These are phyloP conservation scores for Poterioochromonas sp. DNA, from an alignment of 352 stramenopile genomes.

Conservation along the genomic window DNA sequence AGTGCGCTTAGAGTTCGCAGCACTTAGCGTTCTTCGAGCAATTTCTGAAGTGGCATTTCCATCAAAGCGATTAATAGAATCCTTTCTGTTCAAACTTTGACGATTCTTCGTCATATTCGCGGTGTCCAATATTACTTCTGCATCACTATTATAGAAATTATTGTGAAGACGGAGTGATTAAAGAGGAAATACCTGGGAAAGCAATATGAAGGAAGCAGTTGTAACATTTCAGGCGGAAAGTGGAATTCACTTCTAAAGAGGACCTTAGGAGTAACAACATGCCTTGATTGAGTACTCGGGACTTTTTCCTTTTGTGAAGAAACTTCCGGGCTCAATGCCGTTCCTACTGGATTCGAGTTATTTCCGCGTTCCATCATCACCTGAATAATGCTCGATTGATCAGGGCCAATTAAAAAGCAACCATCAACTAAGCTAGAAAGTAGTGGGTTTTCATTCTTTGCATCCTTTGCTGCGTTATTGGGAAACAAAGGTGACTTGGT, in stretches of 20 bases:
- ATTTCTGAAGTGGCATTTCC: not conserved
- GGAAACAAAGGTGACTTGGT: not conserved
- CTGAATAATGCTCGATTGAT: not conserved
- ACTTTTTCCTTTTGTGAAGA: not conserved
- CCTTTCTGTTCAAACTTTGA: not conserved
- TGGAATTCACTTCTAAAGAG: not conserved
- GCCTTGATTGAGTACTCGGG: not conserved
- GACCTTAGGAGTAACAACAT: not conserved
- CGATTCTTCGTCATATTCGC: too few relatives aligned
- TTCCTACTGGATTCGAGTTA: not conserved
- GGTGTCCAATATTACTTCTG: not conserved
- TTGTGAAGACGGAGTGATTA: not conserved
- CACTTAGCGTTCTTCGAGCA: not conserved
- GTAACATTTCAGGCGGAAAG: not conserved
- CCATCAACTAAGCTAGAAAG: not conserved
- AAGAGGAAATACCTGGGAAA: not conserved
- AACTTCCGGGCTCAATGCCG: too few relatives aligned
- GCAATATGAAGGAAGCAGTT: constrained; percentile 12
- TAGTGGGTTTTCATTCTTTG: not conserved
- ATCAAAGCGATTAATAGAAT: not conserved
- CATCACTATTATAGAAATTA: constrained; percentile 10
- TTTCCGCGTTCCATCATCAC: not conserved
- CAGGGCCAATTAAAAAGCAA: not conserved
- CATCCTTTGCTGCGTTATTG: not conserved
- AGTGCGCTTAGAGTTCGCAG: not conserved